These are phyloP conservation scores for Cyclostephanos invisitatus DNA, from an alignment of 108 stramenopile species.

Conservation along the genomic window DNA sequence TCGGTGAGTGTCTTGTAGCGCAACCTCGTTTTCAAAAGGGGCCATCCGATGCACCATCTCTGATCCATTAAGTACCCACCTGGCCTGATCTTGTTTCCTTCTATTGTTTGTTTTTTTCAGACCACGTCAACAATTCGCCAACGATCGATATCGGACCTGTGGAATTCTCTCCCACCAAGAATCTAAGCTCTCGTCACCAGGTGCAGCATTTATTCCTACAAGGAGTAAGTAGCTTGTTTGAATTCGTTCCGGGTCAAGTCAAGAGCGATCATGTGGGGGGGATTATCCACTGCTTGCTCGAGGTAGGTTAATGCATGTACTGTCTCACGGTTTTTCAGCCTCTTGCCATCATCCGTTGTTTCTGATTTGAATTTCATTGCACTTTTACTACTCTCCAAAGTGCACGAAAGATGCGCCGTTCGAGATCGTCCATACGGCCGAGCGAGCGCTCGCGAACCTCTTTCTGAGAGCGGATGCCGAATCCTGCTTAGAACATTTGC, in stretches of 20 bases:
- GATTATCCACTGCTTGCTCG: conserved; percentile 43
- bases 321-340: neutral
- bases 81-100: neutral
- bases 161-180: conserved; percentile 43
- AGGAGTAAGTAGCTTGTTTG: conserved; percentile 46
- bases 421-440: conserved; percentile 56
- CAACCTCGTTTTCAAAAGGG: neutral
- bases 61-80: neutral
- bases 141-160: conserved; percentile 10
- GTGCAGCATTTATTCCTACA: conserved; percentile 53
- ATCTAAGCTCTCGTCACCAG: conserved; percentile 28
- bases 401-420: conserved; percentile 49
- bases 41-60: neutral
- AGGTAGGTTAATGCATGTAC: conserved; percentile 30
- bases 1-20: conserved; percentile 18
- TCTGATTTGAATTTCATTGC: neutral
- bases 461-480: conserved; percentile 35
- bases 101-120: conserved; percentile 4
- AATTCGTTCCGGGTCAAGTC: conserved; percentile 43
- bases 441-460: conserved; percentile 55
- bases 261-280: conserved; percentile 27
- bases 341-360: neutral
- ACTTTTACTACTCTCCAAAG: conserved; percentile 7
- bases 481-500: conserved; percentile 44
- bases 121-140: conserved; percentile 25